These are phyloP conservation scores for Ophiocordyceps sinensis DNA, from an alignment of 2,329 filamentous ascomycete genomes.

Conservation along the genomic window DNA sequence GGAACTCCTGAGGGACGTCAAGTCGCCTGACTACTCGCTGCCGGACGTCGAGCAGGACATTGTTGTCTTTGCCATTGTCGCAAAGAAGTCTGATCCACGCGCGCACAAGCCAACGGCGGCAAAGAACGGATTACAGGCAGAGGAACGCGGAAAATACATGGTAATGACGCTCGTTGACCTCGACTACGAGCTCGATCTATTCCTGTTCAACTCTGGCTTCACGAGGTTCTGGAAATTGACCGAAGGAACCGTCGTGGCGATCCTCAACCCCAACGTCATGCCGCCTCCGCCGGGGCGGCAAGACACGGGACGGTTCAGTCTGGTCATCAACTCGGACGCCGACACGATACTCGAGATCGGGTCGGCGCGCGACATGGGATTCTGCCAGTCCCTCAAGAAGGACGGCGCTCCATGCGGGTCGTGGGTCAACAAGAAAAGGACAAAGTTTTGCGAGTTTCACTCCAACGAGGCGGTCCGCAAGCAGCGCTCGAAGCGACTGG, in stretches of 20 bases:
- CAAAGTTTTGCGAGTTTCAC: conserved; percentile 87
- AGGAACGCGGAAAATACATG: conserved; percentile 76
- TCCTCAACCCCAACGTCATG: conserved; percentile 85
- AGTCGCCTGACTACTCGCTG: conserved; percentile 66
- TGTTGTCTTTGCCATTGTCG: conserved; percentile 77
- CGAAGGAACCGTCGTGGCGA: conserved; percentile 78
- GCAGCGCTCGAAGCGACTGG: conserved; percentile 50
- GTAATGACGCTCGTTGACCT: conserved; percentile 77
- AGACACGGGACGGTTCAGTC: conserved; percentile 71
- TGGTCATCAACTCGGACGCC: conserved; percentile 72
- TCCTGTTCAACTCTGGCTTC: conserved; percentile 82
- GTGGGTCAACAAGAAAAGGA: conserved; percentile 83
- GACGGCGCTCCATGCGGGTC: conserved; percentile 66
- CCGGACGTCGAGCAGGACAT: conserved; percentile 77
- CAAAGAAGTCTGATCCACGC: conserved; percentile 73
- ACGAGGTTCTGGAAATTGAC: conserved; percentile 89
- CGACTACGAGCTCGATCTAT: conserved; percentile 81
- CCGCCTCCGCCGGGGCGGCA: conserved; percentile 62
- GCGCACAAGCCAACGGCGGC: conserved; percentile 33
- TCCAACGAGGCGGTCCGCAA: conserved; percentile 69
- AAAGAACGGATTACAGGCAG: conserved; percentile 30
- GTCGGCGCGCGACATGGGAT: conserved; percentile 68
- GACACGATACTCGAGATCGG: conserved; percentile 89
- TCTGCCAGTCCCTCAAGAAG: conserved; percentile 72
- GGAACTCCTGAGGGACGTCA: conserved; percentile 67